A percentile compares a stretch with the other conserved stretches of the same genome.
phyloP scores from a whole-genome alignment of 257 asterid genomes.

The Marsdenia floribunda region DNA sequence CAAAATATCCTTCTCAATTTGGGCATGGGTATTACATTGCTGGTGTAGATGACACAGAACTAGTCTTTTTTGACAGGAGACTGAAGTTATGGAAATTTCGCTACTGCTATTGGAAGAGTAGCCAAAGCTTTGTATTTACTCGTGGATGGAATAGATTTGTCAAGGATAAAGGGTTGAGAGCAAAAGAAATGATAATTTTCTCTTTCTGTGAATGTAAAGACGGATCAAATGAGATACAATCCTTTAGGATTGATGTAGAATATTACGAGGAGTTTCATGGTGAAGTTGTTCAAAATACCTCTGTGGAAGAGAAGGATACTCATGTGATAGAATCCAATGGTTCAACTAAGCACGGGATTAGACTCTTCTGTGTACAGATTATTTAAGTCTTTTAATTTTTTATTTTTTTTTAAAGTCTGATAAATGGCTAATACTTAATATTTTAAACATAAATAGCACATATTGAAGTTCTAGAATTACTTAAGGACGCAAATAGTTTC shows the following conservation, averaged over 20 bases:
- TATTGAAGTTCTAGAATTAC: not conserved
- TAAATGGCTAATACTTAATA: not conserved
- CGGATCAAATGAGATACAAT: constrained; percentile 17
- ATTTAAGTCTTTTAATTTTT: too few species aligned
- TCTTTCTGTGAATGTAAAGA: constrained; percentile 31
- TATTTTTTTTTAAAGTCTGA: too few species aligned
- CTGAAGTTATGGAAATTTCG: constrained; percentile 61
- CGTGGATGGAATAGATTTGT: constrained; percentile 72
- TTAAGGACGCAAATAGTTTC: not conserved
- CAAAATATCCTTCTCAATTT: too few species aligned
- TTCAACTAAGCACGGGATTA: too few species aligned
- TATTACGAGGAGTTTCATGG: not conserved
- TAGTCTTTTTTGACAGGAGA: constrained; percentile 40
- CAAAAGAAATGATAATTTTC: constrained; percentile 48
- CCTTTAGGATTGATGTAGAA: constrained; percentile 39
- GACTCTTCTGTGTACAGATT: too few species aligned
- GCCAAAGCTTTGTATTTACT: too few species aligned
- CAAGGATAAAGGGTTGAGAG: constrained; percentile 37
- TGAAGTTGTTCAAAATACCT: not conserved
- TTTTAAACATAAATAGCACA: not conserved
- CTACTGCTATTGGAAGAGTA: constrained; percentile 68
- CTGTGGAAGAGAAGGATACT: too few species aligned
- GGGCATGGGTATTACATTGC: too few species aligned
- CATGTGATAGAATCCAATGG: too few species aligned
- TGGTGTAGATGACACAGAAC: constrained; percentile 32